These are phyloP conservation scores for Calonectria henricotiae DNA, from an alignment of 2,329 filamentous ascomycete species.

Conservation along the genomic window DNA sequence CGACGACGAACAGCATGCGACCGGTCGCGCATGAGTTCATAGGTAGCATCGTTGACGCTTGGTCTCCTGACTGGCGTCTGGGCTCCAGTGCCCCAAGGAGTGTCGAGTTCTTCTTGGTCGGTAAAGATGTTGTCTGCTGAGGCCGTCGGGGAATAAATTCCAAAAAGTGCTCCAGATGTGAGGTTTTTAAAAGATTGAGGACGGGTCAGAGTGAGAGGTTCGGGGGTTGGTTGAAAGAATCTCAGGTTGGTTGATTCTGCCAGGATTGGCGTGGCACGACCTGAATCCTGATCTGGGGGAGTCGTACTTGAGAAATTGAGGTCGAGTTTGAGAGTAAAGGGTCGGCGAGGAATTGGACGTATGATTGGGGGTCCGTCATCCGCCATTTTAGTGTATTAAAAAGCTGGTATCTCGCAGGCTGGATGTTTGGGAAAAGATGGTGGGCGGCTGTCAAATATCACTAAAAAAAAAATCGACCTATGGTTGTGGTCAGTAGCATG, in stretches of 20 bases:
- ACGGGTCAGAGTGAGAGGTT: conserved; percentile 69
- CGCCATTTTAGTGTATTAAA: conserved; percentile 53
- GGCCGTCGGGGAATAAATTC: conserved; percentile 86
- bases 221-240: conserved; percentile 60
- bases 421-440: neutral
- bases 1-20: conserved; percentile 57
- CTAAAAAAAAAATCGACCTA: neutral
- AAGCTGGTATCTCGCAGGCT: neutral
- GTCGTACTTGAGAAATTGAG: conserved; percentile 67
- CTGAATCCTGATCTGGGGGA: conserved; percentile 59
- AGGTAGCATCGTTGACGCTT: conserved; percentile 64
- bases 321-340: conserved; percentile 76
- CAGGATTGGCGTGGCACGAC: conserved; percentile 41
- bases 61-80: conserved; percentile 74
- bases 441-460: neutral
- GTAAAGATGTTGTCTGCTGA: conserved; percentile 67
- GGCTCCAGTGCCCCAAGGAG: conserved; percentile 85
- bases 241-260: conserved; percentile 57
- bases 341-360: conserved; percentile 80
- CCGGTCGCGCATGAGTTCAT: conserved; percentile 63
- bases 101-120: conserved; percentile 71
- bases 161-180: conserved; percentile 89
- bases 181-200: conserved; percentile 88
- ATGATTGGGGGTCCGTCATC: conserved; percentile 71
- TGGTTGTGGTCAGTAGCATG: conserved; percentile 25